These are phyloP conservation scores for Catenaria anguillulae DNA, from an alignment of 371 early-diverging fungal species.

Conservation along the genomic window DNA sequence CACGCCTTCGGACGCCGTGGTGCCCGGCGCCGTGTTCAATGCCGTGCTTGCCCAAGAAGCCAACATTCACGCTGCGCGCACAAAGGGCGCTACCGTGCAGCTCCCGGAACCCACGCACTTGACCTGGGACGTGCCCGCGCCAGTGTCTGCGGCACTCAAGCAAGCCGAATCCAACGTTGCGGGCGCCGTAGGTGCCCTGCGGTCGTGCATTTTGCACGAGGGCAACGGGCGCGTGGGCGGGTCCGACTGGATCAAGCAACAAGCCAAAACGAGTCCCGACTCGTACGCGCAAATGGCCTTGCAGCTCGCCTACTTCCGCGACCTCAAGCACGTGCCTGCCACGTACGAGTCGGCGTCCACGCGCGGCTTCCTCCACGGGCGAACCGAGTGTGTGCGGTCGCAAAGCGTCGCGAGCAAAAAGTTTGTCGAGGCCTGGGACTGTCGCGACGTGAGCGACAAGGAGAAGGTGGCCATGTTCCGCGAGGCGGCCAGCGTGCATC, in stretches of 20 bases:
- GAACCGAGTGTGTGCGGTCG: constrained; percentile 71
- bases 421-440: constrained; percentile 46
- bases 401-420: constrained; percentile 48
- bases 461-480: constrained; percentile 40
- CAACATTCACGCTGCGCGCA: constrained; percentile 13
- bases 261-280: constrained; percentile 51
- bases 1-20: constrained; percentile 74
- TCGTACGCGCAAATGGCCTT: constrained; percentile 65
- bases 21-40: constrained; percentile 60
- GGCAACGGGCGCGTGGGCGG: constrained; percentile 40
- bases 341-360: constrained; percentile 66
- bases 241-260: constrained; percentile 61
- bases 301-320: constrained; percentile 55
- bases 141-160: constrained; percentile 30
- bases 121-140: constrained; percentile 40
- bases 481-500: constrained; percentile 43
- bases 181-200: constrained; percentile 48
- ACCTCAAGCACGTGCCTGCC: constrained; percentile 39
- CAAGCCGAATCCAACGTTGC: constrained; percentile 44
- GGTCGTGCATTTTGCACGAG: constrained; percentile 52
- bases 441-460: constrained; percentile 33
- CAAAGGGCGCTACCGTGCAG: constrained; percentile 11
- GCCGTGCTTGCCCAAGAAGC: constrained; percentile 38
- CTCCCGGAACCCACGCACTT: constrained; percentile 39
- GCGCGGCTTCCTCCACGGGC: constrained; percentile 56